Evolutionary conservation across 441 rosid genomes (phyloP).

Genomic region (Gossypium schwendimanii): DNA sequence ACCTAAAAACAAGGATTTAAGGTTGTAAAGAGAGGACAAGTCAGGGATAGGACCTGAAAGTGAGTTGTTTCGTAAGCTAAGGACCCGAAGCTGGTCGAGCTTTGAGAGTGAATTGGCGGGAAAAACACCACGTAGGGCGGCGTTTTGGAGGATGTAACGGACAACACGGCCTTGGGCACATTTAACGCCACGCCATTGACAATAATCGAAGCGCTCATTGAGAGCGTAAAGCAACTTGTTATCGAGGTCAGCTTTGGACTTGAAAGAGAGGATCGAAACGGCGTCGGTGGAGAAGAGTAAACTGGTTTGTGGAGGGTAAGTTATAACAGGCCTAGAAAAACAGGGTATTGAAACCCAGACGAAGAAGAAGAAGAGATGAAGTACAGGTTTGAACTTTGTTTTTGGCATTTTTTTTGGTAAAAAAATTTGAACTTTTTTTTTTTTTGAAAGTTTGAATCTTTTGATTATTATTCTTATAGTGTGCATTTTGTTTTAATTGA

Average conservation of each 20-base stretch:
- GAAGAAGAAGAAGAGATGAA: slow-evolving; percentile 18
- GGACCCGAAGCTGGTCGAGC: slow-evolving; percentile 82
- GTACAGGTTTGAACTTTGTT: not conserved
- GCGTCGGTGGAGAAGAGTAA: slow-evolving; percentile 56
- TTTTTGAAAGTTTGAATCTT: not conserved
- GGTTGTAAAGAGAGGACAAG: slow-evolving; percentile 50
- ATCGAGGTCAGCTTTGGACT: slow-evolving; percentile 68
- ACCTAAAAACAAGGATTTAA: slow-evolving; percentile 46
- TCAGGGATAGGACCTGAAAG: slow-evolving; percentile 77
- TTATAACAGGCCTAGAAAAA: slow-evolving; percentile 15
- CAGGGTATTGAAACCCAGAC: not conserved
- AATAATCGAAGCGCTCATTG: slow-evolving; percentile 76
- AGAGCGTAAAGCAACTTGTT: slow-evolving; percentile 57
- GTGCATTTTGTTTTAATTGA: not conserved
- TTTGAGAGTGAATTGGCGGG: slow-evolving; percentile 49
- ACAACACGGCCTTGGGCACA: slow-evolving; percentile 76
- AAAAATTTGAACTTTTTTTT: not conserved
- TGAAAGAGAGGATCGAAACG: slow-evolving; percentile 64
- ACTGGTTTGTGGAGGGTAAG: slow-evolving; percentile 27
- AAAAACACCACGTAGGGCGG: slow-evolving; percentile 53
- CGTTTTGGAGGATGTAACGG: slow-evolving; percentile 39
- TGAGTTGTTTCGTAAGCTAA: slow-evolving; percentile 63
- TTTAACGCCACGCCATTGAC: slow-evolving; percentile 82
- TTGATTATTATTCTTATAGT: not conserved
- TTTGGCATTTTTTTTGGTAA: slow-evolving; percentile 12